phyloP scores from a whole-genome alignment of 2,329 filamentous ascomycete species.

The Raffaelea ambrosiae region DNA sequence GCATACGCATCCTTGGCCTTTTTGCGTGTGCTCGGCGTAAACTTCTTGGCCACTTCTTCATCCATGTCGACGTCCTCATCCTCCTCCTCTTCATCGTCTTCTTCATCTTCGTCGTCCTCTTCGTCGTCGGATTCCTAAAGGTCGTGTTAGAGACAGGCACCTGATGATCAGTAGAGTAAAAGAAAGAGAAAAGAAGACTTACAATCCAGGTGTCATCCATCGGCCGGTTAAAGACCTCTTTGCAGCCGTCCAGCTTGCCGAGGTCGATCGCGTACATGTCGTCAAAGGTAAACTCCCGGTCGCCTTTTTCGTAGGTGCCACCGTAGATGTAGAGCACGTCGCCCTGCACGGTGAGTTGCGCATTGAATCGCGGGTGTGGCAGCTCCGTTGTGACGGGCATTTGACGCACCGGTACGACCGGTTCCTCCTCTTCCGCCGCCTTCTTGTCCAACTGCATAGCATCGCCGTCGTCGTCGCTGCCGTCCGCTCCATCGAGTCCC shows the following conservation, averaged over 20 bases:
- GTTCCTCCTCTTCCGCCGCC: constrained; percentile 44
- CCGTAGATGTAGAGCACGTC: constrained; percentile 92
- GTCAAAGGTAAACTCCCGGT: constrained; percentile 91
- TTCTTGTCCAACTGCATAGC: constrained; percentile 43
- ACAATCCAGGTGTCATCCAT: constrained; percentile 72
- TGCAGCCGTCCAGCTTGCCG: constrained; percentile 90
- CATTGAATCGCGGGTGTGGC: constrained; percentile 85
- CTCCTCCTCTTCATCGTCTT: constrained; percentile 45
- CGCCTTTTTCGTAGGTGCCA: constrained; percentile 90
- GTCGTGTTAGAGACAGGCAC: constrained; percentile 8
- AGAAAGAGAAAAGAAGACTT: constrained; percentile 28
- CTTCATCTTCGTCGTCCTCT: constrained; percentile 53
- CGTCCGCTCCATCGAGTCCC: no score
- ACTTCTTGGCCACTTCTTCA: constrained; percentile 37
- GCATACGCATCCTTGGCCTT: constrained; percentile 31
- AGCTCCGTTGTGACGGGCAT: constrained; percentile 68
- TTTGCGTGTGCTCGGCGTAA: constrained; percentile 47
- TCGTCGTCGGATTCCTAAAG: constrained; percentile 49
- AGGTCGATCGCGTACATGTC: constrained; percentile 90
- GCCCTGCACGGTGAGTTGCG: constrained; percentile 81
- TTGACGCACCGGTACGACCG: constrained; percentile 42
- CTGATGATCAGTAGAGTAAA: constrained; percentile 25
- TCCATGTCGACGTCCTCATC: constrained; percentile 44
- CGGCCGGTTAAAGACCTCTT: constrained; percentile 79
- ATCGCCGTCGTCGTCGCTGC: constrained; percentile 20